Evolutionary conservation across 2,329 filamentous ascomycete species (phyloP).

Genomic region (Apiospora rasikravindrae): DNA sequence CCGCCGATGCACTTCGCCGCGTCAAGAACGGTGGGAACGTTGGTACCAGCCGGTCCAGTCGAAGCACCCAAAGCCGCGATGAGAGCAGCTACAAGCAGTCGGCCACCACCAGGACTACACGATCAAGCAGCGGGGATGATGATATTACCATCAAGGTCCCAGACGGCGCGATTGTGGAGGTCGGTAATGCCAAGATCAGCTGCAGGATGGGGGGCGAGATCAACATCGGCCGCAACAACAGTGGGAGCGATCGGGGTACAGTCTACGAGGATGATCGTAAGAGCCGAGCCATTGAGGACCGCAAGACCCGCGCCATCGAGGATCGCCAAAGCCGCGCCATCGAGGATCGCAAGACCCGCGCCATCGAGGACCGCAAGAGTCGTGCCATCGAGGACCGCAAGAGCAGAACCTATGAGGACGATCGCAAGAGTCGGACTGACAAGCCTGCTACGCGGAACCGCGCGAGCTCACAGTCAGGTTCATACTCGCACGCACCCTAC

Average conservation of each 20-base stretch:
- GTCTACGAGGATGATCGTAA: constrained; percentile 55
- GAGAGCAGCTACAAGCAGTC: constrained; percentile 68
- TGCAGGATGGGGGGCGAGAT: constrained; percentile 65
- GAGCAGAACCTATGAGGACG: background rate
- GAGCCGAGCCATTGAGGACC: constrained; percentile 51
- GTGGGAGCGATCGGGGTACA: constrained; percentile 54
- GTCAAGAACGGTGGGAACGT: constrained; percentile 53
- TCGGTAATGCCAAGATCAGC: constrained; percentile 63
- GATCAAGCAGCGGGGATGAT: constrained; percentile 58
- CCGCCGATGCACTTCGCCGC: constrained; percentile 59
- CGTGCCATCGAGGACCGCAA: constrained; percentile 29
- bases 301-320: constrained; percentile 42
- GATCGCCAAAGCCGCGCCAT: constrained; percentile 40
- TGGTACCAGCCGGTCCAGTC: constrained; percentile 61
- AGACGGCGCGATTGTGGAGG: constrained; percentile 59
- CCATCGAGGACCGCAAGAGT: constrained; percentile 41
- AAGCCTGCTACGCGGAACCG: constrained; percentile 51
- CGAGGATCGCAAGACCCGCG: constrained; percentile 31
- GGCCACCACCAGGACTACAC: constrained; percentile 65
- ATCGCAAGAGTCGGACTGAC: constrained; percentile 41
- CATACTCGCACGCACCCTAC: constrained; percentile 40
- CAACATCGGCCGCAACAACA: constrained; percentile 50
- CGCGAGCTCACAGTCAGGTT: constrained; percentile 56
- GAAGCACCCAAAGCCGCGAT: constrained; percentile 65
- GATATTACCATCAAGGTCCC: constrained; percentile 67